Conservation (phyloP, 176 grass and related monocot genomes). For the Carex scoparia region DNA sequence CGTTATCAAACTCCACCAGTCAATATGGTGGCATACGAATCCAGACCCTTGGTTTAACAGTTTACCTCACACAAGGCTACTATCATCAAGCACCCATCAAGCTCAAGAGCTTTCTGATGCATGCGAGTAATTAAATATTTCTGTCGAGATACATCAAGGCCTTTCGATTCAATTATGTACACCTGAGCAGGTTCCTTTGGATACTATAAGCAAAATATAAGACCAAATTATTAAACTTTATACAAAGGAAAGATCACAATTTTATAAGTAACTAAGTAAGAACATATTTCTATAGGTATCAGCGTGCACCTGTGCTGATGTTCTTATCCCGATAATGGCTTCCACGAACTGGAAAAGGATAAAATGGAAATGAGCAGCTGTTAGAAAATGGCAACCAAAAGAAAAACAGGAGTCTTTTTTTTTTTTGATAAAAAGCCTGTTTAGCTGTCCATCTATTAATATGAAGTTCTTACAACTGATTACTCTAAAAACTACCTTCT, state of each 20-base stretch:
- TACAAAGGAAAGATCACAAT: background rate
- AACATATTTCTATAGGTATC: background rate
- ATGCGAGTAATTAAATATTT: conserved; percentile 49
- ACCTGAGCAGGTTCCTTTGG: conserved; percentile 61
- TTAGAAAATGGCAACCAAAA: background rate
- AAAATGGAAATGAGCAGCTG: conserved; percentile 25
- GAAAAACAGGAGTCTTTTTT: background rate
- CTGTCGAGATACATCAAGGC: conserved; percentile 75
- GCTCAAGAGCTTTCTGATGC: conserved; percentile 65
- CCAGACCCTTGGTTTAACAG: background rate
- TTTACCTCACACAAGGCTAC: conserved; percentile 76
- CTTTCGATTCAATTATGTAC: conserved; percentile 70
- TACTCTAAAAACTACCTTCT: too few species aligned
- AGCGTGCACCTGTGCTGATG: conserved; percentile 46
- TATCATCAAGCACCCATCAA: conserved; percentile 67
- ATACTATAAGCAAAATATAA: conserved; percentile 55
- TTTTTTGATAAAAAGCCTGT: too few species aligned
- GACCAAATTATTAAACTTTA: background rate
- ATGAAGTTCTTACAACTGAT: too few species aligned
- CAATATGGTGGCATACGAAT: background rate
- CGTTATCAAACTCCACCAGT: background rate
- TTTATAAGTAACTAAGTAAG: background rate
- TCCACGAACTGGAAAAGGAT: conserved; percentile 79
- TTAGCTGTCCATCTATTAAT: too few species aligned
- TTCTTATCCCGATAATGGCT: conserved; percentile 66